phyloP scores from a whole-genome alignment of 2,329 filamentous ascomycete species.

The Clonostachys byssicola region DNA sequence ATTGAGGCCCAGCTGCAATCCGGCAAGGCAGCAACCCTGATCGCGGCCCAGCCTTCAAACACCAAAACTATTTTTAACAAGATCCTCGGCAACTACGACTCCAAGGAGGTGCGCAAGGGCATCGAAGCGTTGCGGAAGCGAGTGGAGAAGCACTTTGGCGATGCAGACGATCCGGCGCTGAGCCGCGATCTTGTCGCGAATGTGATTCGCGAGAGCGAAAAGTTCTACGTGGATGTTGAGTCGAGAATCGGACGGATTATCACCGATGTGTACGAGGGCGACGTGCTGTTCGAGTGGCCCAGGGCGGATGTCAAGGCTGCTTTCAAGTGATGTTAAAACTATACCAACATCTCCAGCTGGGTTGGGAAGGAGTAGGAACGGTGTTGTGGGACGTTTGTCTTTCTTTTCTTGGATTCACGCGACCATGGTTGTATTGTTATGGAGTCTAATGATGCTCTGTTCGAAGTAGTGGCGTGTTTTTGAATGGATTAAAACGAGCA shows the following conservation, averaged over 20 bases:
- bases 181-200: conserved; percentile 54
- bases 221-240: conserved; percentile 59
- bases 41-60: conserved; percentile 80
- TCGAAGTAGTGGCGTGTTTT: no score
- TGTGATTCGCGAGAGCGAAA: conserved; percentile 57
- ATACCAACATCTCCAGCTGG: no score
- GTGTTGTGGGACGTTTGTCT: no score
- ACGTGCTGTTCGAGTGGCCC: conserved; percentile 64
- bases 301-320: conserved; percentile 56
- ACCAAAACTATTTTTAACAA: conserved; percentile 83
- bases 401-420: no score
- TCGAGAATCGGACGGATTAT: conserved; percentile 55
- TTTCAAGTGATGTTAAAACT: conserved; percentile 26
- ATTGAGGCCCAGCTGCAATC: conserved; percentile 68
- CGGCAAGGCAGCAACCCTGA: conserved; percentile 55
- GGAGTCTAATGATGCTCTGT: no score
- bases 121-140: conserved; percentile 85
- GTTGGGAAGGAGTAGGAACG: no score
- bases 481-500: no score
- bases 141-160: conserved; percentile 96
- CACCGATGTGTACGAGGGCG: conserved; percentile 60
- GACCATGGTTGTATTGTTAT: no score
- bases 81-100: conserved; percentile 73
- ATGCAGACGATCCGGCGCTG: conserved; percentile 70
- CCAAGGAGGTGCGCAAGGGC: conserved; percentile 83